Base-by-base conservation (phyloP, 768 basidiomycete genomes). In the Trametes cingulata region DNA sequence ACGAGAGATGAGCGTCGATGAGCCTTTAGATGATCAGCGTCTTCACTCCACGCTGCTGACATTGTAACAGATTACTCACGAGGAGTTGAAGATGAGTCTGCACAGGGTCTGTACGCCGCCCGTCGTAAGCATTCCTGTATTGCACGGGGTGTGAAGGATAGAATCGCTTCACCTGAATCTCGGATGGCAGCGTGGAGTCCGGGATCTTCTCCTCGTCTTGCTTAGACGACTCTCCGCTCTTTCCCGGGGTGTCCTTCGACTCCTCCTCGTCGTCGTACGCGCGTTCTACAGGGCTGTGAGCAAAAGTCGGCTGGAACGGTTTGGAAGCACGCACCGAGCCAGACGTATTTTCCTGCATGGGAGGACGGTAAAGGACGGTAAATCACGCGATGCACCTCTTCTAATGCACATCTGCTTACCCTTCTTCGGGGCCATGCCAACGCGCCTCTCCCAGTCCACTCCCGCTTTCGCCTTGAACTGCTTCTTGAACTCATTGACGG, bases 401-500 rank as follows among this genome's bases (percentile, higher is more conserved):
- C 15, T 37, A n/a, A 15, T 37, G 40, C 8, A 6, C 36, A 33
- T 19, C 10, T n/a, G 62, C 67, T 7, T 48, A 80, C 84, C 83
- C 68, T 76, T 75, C 68, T 80, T 82, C 27, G 83, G 71, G 3
- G 74, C 71, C 83, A 84, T 83, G 15, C 78, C 79, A 14, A 79
- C 73, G 19, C 84, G 69, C 14, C 76, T 57, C 60, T 82, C 81
- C 85, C 85, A 87, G 39, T 66, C 65, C 1, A 73, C 73, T 0
- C 71, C 78, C 1, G 84, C 75, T 68, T 87, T 87, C 1, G 75
- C 63, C 69, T 76, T 83, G 75, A 85, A 87, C 68, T 85, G 84
- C 60, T 81, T 82, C 69, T 82, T 84, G 72, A 86, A 87, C 63
- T 81, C 80, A 17, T n/a, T 56, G 29, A 84, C 72, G 1, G 81